A percentile compares a stretch with the other conserved stretches of the same genome.
Evolutionary conservation across 176 grass and related monocot genomes (phyloP).

Genomic region (Paspalum vaginatum): DNA sequence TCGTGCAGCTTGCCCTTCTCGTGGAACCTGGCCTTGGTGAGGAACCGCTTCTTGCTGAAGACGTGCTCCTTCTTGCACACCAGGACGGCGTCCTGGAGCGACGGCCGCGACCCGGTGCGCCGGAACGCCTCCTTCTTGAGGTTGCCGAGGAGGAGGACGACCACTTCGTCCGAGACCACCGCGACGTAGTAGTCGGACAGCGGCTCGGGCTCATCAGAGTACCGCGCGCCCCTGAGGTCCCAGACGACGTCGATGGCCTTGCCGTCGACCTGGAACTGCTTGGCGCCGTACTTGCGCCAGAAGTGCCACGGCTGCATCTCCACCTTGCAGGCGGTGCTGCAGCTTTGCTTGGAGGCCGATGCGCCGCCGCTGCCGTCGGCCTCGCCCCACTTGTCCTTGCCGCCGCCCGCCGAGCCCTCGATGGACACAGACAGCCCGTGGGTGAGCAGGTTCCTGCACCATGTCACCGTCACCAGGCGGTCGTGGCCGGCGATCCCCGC

Average conservation of each 20-base stretch:
- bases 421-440: constrained; percentile 81
- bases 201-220: constrained; percentile 76
- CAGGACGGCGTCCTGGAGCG: constrained; percentile 58
- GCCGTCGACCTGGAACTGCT: constrained; percentile 68
- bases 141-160: constrained; percentile 84
- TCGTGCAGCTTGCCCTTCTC: constrained; percentile 74
- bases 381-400: constrained; percentile 54
- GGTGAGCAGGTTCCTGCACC: constrained; percentile 83
- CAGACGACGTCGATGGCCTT: constrained; percentile 72
- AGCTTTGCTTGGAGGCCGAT: constrained; percentile 24
- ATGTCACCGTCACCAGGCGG: constrained; percentile 73
- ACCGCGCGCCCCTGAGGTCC: constrained; percentile 75
- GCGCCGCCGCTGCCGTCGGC: not conserved
- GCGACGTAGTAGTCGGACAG: constrained; percentile 75
- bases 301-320: constrained; percentile 94
- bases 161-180: constrained; percentile 59
- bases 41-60: constrained; percentile 84
- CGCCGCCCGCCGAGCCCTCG: constrained; percentile 50
- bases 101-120: constrained; percentile 60
- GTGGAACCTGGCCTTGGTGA: constrained; percentile 66
- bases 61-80: constrained; percentile 89
- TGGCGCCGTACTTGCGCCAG: constrained; percentile 82
- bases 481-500: constrained; percentile 58
- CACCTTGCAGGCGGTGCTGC: constrained; percentile 66
- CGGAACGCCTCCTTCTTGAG: constrained; percentile 77